Evolutionary conservation across 257 asterid genomes (phyloP).

Genomic region (Cinchona pubescens): DNA sequence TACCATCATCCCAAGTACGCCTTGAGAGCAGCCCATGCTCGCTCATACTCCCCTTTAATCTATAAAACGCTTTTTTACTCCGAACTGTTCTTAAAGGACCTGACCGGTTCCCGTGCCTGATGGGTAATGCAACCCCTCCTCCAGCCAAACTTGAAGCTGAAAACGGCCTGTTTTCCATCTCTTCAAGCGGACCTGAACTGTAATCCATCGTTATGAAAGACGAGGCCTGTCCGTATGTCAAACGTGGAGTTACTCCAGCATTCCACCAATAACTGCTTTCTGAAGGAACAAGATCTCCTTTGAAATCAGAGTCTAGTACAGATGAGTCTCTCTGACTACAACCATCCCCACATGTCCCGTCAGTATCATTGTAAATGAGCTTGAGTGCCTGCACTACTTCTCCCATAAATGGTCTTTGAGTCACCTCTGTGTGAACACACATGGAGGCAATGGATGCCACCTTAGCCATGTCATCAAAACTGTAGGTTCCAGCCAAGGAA

Average conservation of each 20-base stretch:
- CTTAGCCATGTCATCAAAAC: constrained; percentile 92
- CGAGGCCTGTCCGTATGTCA: constrained; percentile 64
- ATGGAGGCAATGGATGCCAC: constrained; percentile 93
- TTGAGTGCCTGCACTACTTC: constrained; percentile 97
- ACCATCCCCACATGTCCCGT: constrained; percentile 75
- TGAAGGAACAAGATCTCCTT: constrained; percentile 62
- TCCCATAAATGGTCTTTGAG: constrained; percentile 94
- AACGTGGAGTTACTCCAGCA: constrained; percentile 62
- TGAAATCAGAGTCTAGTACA: constrained; percentile 71
- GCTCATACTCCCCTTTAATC: constrained; percentile 75
- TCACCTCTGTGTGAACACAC: constrained; percentile 95
- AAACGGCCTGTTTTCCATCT: constrained; percentile 56
- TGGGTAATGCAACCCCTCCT: constrained; percentile 45
- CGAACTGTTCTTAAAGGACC: constrained; percentile 74
- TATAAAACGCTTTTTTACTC: constrained; percentile 62
- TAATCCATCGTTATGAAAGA: constrained; percentile 91
- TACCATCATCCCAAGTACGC: constrained; percentile 56
- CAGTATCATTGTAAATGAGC: constrained; percentile 78
- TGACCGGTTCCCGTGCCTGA: constrained; percentile 68
- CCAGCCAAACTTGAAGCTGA: constrained; percentile 51
- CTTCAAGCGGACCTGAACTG: constrained; percentile 85
- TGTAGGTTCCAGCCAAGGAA: constrained; percentile 66
- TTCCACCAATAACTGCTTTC: constrained; percentile 99
- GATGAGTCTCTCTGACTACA: constrained; percentile 77
- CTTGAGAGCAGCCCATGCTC: constrained; percentile 56